Base-by-base conservation (phyloP, 768 basidiomycete genomes). In the Postia placenta region DNA sequence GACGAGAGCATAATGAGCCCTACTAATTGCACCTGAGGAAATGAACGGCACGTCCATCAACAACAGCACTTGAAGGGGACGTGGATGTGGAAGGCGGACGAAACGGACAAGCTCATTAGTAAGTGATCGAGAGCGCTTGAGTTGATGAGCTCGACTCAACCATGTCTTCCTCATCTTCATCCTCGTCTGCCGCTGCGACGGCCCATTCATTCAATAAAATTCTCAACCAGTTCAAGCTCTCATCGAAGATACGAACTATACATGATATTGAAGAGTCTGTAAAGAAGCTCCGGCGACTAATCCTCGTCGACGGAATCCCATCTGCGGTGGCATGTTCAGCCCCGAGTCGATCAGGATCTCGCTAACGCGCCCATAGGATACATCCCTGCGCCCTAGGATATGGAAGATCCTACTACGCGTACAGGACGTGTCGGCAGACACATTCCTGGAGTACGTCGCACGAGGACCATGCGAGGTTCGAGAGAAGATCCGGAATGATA, bases 401-500 rank as follows among this genome's bases (percentile, higher is more conserved):
- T 98, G 95, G 95, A 96, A 95, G 68, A 86, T 97, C 47, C 77
- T 97, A 36, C 72, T 98, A 22, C 80, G 84, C 37, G 83, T 96
- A 0, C 81, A 85, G 49, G 83, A 86, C 17, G 60, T 96, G 5
- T 78, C 87, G n/a, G 77, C 85, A 2, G 81, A 86, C 43, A 79
- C 73, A 1, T 92, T 86, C 62, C 71, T 90, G 44, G 70, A 79
- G 55, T 91, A 91, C 66, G 87, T 92, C 28, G 76, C 81, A 44
- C 77, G 86, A 47, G 90, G 91, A 2, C 89, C 92, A 45, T 92
- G 90, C 58, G 81, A 87, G 61, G 89, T 92, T 45, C 74, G 87
- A 57, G 86, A 91, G 68, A 94, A 94, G 71, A 93, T 98, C 50
- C 76, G 92, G 60, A 98, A 98, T 59, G 94, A 98, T 61, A 96